A percentile compares a stretch with the other conserved stretches of the same genome.
phyloP scores from a whole-genome alignment of 2,329 filamentous ascomycete genomes.

The Diaporthe sp. region DNA sequence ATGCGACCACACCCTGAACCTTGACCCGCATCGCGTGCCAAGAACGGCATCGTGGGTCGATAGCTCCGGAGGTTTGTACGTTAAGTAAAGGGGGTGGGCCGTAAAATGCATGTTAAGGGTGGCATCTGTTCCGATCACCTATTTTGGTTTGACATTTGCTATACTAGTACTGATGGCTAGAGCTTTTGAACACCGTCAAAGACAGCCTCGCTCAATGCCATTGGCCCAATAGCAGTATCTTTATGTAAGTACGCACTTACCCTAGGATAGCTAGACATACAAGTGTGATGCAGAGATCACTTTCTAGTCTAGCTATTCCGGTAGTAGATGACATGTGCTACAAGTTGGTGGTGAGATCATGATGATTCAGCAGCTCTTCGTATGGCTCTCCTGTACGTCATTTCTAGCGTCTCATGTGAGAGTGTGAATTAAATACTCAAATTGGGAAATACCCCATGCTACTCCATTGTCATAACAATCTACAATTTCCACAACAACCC shows the following conservation, averaged over 20 bases:
- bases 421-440: no score
- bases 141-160: background rate
- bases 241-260: background rate
- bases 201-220: background rate
- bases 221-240: background rate
- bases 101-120: background rate
- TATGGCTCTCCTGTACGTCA: slow-evolving; percentile 5
- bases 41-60: slow-evolving; percentile 20
- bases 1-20: slow-evolving; percentile 11
- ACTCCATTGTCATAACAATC: no score
- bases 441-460: no score
- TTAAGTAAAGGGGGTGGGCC: background rate
- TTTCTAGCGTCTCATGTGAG: background rate
- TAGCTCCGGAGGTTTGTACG: background rate
- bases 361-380: background rate
- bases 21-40: slow-evolving; percentile 4
- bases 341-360: background rate
- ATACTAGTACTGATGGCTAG: no score
- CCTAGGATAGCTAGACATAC: no score
- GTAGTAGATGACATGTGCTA: background rate
- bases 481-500: no score
- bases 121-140: background rate
- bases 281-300: background rate
- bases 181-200: background rate
- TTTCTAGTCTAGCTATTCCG: background rate